Conservation (phyloP, 2,329 filamentous ascomycete species). For the Monosporascus sp. region DNA sequence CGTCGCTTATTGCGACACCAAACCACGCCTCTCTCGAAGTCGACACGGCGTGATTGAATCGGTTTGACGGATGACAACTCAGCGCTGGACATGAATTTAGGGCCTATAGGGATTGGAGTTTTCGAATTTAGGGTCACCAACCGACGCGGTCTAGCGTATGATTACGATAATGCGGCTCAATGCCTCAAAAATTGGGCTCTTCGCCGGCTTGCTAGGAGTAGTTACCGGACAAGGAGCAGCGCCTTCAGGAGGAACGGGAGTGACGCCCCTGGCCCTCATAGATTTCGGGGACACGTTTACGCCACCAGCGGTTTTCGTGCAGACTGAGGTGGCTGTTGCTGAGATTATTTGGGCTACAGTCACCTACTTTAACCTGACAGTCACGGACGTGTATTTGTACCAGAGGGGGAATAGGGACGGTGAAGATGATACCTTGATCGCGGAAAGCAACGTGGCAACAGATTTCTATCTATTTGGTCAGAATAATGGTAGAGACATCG, state of each 20-base stretch:
- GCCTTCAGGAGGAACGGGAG: too few species aligned
- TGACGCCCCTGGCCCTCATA: too few species aligned
- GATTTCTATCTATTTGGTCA: neutral
- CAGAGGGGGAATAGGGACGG: neutral
- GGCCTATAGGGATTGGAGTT: conserved; percentile 4
- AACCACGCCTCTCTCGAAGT: too few species aligned
- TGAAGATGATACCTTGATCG: neutral
- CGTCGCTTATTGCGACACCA: neutral
- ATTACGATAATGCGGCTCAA: conserved; percentile 21
- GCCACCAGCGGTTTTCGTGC: neutral
- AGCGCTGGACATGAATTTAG: neutral
- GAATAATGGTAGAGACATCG: neutral
- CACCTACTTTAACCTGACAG: neutral
- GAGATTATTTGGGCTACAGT: neutral
- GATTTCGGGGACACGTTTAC: too few species aligned
- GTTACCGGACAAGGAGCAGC: conserved; percentile 3
- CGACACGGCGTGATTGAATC: too few species aligned
- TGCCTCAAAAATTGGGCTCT: conserved; percentile 17
- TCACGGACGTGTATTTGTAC: neutral
- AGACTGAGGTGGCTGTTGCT: neutral
- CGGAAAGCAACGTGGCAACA: neutral
- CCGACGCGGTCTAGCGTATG: conserved; percentile 5
- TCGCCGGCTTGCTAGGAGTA: conserved; percentile 15
- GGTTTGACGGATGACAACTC: neutral
- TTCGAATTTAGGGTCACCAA: conserved; percentile 11